Percentiles rank a stretch among this genome's conserved stretches.
Conservation (phyloP, 169 alveolate genomes). For the Pseudocohnilembus persalinus region DNA sequence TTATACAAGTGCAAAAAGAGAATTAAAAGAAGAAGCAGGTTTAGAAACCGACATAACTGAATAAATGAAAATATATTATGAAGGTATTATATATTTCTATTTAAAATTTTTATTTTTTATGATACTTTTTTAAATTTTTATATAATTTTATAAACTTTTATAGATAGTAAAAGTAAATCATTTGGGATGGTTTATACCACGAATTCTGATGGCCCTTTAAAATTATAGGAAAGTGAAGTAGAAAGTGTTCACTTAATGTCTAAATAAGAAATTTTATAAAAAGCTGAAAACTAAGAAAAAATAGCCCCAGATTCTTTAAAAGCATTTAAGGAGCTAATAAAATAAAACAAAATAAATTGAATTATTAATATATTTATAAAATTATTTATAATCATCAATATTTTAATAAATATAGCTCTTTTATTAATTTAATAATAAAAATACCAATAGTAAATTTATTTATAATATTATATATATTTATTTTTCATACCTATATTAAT, state of each 20-base stretch:
- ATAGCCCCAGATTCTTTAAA: conserved; percentile 30
- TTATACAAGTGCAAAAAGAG: conserved; percentile 54
- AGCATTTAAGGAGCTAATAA: too few relatives aligned
- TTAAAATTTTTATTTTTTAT: too few relatives aligned
- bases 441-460: too few relatives aligned
- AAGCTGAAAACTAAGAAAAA: not conserved
- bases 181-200: conserved; percentile 41
- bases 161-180: conserved; percentile 8
- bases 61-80: conserved; percentile 17
- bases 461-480: too few relatives aligned
- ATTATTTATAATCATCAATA: too few relatives aligned
- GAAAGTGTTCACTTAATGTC: conserved; percentile 32
- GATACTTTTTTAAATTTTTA: not conserved
- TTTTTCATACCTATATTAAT: too few relatives aligned
- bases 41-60: conserved; percentile 10
- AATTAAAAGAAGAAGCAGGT: conserved; percentile 57
- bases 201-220: conserved; percentile 37
- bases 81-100: not conserved
- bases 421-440: too few relatives aligned
- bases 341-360: too few relatives aligned
- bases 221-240: conserved; percentile 36
- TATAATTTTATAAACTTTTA: not conserved
- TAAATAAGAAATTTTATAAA: conserved; percentile 14
- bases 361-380: too few relatives aligned
- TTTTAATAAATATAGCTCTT: too few relatives aligned